Conservation (phyloP, 345 rosid species). For the Litchi chinensis region DNA sequence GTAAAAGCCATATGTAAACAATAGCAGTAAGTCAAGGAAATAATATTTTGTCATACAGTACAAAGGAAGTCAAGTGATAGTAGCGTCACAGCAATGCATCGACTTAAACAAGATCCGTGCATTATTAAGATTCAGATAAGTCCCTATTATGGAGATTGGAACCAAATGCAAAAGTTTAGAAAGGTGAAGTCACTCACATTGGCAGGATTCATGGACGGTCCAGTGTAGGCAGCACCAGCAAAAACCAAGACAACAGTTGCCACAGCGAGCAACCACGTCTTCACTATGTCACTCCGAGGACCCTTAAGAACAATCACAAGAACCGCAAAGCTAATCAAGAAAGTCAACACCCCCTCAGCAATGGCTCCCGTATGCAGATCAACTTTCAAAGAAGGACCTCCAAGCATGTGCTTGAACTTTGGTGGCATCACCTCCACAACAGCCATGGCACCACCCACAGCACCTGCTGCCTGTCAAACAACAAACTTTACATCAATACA, state of each 20-base stretch:
- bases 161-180: slow-evolving; percentile 1
- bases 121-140: neutral
- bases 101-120: neutral
- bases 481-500: neutral
- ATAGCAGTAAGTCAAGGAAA: neutral
- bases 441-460: slow-evolving; percentile 88
- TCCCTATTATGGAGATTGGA: neutral
- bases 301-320: slow-evolving; percentile 75
- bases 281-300: slow-evolving; percentile 53
- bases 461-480: slow-evolving; percentile 74
- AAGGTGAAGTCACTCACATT: slow-evolving; percentile 61
- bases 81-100: neutral
- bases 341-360: slow-evolving; percentile 86
- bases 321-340: slow-evolving; percentile 65
- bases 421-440: slow-evolving; percentile 74
- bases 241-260: slow-evolving; percentile 64
- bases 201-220: slow-evolving; percentile 99
- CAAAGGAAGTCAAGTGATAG: neutral
- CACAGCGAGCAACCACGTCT: slow-evolving; percentile 66
- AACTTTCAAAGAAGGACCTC: slow-evolving; percentile 67
- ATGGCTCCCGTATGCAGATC: slow-evolving; percentile 84
- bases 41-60: neutral
- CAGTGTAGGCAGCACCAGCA: slow-evolving; percentile 67
- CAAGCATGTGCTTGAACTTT: slow-evolving; percentile 71
- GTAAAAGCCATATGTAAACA: neutral